Conservation (phyloP, 768 basidiomycete species). For the Tulasnella sp. region DNA sequence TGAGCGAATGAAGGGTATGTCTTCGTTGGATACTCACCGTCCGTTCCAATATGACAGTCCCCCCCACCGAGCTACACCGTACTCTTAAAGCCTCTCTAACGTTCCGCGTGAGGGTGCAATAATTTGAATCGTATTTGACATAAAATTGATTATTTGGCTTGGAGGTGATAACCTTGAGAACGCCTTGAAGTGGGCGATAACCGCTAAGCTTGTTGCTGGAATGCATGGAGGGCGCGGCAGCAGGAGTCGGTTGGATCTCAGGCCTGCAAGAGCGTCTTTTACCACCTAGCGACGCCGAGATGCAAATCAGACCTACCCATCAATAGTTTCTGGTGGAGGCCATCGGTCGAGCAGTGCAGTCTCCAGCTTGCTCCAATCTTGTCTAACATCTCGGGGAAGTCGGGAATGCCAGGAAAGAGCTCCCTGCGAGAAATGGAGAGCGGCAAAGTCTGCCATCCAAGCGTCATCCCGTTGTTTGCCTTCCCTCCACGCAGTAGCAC, state of each 20-base stretch:
- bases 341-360: background rate
- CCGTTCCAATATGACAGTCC: background rate
- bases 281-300: background rate
- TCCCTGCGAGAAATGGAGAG: background rate
- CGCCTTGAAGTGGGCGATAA: background rate
- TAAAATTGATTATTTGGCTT: background rate
- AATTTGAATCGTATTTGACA: background rate
- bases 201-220: background rate
- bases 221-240: no score
- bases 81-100: background rate
- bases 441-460: background rate
- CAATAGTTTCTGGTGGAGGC: background rate
- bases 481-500: background rate
- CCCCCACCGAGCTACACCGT: background rate
- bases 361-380: background rate
- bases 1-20: background rate
- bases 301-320: background rate
- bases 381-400: background rate
- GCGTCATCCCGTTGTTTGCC: background rate
- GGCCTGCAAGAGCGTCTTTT: background rate
- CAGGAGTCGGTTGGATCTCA: background rate
- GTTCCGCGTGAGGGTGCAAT: background rate
- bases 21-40: background rate
- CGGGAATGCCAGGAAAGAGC: background rate
- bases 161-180: background rate